Conservation (phyloP, 2,329 filamentous ascomycete species). For the Sporothrix pallida region DNA sequence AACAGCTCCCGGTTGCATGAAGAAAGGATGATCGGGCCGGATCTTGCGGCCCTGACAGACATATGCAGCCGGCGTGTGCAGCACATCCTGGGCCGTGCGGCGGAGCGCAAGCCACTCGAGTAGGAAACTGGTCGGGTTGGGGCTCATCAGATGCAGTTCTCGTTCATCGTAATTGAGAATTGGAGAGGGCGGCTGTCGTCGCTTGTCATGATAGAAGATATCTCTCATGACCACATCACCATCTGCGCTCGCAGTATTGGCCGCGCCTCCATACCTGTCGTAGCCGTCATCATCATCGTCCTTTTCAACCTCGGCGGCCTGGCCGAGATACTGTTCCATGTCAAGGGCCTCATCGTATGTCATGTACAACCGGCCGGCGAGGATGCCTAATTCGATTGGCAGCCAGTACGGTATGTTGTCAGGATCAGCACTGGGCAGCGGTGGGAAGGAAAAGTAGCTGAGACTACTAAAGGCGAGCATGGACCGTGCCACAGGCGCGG, state of each 20-base stretch:
- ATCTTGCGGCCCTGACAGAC: slow-evolving; percentile 59
- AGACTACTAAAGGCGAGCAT: slow-evolving; percentile 66
- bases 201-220: too few species aligned
- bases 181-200: too few species aligned
- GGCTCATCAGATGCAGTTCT: slow-evolving; percentile 36
- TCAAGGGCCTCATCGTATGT: slow-evolving; percentile 53
- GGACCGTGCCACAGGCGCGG: slow-evolving; percentile 62
- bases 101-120: slow-evolving; percentile 63
- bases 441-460: slow-evolving; percentile 58
- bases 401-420: slow-evolving; percentile 57
- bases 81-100: slow-evolving; percentile 62
- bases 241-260: neutral
- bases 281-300: slow-evolving; percentile 26
- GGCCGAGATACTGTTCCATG: slow-evolving; percentile 46
- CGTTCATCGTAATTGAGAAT: too few species aligned
- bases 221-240: too few species aligned
- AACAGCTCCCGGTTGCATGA: slow-evolving; percentile 41
- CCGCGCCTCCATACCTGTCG: too few species aligned
- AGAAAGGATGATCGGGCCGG: slow-evolving; percentile 57
- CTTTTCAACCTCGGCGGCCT: slow-evolving; percentile 33
- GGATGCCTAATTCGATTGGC: slow-evolving; percentile 62
- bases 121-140: slow-evolving; percentile 54
- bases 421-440: slow-evolving; percentile 44
- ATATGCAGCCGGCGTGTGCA: slow-evolving; percentile 64
- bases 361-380: slow-evolving; percentile 67